Conservation (phyloP, 176 grass and related monocot genomes). For the Melocanna baccifera region DNA sequence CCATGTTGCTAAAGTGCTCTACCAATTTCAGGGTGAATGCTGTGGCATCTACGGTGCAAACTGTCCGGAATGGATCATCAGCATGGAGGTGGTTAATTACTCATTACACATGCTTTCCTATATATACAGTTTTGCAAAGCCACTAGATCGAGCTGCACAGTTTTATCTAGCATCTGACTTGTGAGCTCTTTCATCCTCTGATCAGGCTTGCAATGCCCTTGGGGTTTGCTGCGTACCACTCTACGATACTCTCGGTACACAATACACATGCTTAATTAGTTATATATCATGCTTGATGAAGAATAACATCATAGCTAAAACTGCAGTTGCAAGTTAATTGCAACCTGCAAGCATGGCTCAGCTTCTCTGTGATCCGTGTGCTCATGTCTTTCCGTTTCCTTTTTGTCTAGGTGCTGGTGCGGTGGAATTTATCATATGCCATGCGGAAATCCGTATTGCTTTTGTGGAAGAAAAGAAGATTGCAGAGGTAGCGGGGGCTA, state of each 20-base stretch:
- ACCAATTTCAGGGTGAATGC: conserved; percentile 43
- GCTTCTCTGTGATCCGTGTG: background rate
- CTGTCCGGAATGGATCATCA: conserved; percentile 82
- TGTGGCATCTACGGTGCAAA: conserved; percentile 85
- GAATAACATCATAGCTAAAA: background rate
- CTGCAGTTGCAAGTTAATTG: background rate
- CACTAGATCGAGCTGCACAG: no score
- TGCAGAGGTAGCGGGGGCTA: conserved; percentile 51
- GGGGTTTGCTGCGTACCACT: conserved; percentile 82
- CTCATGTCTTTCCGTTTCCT: background rate
- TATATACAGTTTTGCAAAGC: background rate
- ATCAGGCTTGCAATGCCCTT: conserved; percentile 86
- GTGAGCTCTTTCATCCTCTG: background rate
- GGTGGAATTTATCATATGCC: conserved; percentile 82
- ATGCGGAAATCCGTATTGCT: conserved; percentile 72
- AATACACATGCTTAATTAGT: conserved; percentile 31
- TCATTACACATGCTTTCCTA: background rate
- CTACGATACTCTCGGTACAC: conserved; percentile 81
- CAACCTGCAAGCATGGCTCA: background rate
- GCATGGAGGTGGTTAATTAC: conserved; percentile 65
- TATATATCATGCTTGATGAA: background rate
- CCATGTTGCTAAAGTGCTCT: background rate
- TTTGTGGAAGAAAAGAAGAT: conserved; percentile 86
- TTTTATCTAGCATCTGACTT: background rate
- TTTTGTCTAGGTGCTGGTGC: conserved; percentile 54